Evolutionary conservation across 2,329 filamentous ascomycete species (phyloP), one percentile per base, ranked within the genome.

Genomic region (Monosporascus sp.): DNA sequence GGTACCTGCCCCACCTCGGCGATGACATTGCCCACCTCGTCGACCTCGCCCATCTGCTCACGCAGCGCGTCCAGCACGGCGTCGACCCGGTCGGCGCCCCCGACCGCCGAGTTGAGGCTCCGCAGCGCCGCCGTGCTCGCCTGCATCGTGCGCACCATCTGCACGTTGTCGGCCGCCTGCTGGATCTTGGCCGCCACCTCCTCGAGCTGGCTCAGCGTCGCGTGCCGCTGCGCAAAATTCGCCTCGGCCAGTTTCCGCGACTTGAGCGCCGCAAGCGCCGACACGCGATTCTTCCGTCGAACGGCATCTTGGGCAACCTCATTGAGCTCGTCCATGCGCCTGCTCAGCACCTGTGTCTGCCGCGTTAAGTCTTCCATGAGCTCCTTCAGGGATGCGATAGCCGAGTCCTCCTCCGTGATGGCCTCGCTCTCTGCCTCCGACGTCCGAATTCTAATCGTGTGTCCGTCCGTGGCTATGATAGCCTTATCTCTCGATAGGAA

Each of bases 91-190:
- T 90, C 87, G 0, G 81, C 80, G 1, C 90, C 89, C 46, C 94
- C 94, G 22, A 91, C 81, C 66, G 90, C 82, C 47, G 81, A 78
- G 66, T 96, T 91, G 31, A 99, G 77, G 25, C 75, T 77, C 59
- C 81, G 80, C 36, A 99, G 78, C 1, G 89, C 90, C 36, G 79
- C 79, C 0, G 87, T 83, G 57, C 89, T 90, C 17, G 85, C 81
- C 65, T 90, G 83, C 86, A 99, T 92, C 6, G 91, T 86, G 55
- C 82, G 81, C 8, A 97, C 84, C 15, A 97, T 81, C 62, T 90
- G 87, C 8, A 95, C 84, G 58, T 97, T 89, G 69, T 92, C 89
- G 0, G 85, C 80, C 0, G 94, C 94, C 69, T 93, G 86, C 67
- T 96, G 87, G 50, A 99, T 89, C 65, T 87, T 88, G n/a, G 79